These are phyloP conservation scores for Amphichorda felina DNA, from an alignment of 2,329 filamentous ascomycete species.

Conservation along the genomic window DNA sequence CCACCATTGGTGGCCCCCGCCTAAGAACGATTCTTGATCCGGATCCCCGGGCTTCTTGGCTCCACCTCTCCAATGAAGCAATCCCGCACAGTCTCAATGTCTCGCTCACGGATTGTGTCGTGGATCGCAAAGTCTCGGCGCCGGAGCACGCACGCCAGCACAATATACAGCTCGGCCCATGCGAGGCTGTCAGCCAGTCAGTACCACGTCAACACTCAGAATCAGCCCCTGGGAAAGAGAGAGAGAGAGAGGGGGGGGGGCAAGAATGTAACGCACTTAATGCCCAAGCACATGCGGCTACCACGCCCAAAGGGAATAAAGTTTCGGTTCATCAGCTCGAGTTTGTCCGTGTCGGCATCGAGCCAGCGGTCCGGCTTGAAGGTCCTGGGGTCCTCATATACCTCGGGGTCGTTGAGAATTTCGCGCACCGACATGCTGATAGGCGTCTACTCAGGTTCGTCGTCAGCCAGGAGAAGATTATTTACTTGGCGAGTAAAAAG, in stretches of 20 bases:
- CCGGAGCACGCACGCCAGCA: neutral
- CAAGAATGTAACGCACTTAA: neutral
- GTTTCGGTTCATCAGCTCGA: conserved; percentile 1
- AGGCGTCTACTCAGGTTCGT: too few species aligned
- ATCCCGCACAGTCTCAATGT: conserved; percentile 2
- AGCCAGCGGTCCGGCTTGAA: conserved; percentile 4
- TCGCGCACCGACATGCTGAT: conserved; percentile 1
- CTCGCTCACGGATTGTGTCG: conserved; percentile 1
- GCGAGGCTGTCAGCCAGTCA: conserved; percentile 1
- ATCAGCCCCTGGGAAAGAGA: neutral
- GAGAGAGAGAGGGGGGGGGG: neutral
- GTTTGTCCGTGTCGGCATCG: neutral
- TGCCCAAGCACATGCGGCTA: conserved; percentile 2
- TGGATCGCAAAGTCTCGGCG: neutral
- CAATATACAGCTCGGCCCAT: conserved; percentile 2
- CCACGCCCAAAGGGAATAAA: conserved; percentile 4
- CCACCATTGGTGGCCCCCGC: too few species aligned
- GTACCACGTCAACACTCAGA: neutral
- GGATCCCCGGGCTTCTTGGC: neutral
- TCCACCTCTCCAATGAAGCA: conserved; percentile 2
- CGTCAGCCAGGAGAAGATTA: neutral
- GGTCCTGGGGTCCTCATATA: neutral
- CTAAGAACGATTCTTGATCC: too few species aligned
- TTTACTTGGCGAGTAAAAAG: neutral
- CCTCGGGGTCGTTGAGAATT: neutral